Conservation (phyloP, 148 eudicot species). For the Rhododendron henanense region DNA sequence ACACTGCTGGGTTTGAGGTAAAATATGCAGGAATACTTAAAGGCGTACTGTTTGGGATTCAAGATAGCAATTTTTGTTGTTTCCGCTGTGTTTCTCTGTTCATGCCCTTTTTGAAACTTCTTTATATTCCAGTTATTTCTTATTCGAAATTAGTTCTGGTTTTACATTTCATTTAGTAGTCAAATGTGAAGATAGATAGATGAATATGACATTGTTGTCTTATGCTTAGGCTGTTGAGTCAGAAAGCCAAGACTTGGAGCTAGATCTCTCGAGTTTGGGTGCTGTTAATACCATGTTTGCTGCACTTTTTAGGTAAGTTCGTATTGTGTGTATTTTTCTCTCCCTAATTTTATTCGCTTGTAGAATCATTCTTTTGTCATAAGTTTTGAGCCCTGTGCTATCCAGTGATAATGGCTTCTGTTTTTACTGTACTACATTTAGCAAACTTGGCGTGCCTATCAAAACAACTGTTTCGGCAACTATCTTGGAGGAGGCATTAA, state of each 20-base stretch:
- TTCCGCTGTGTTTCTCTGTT: background rate
- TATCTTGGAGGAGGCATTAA: conserved; percentile 89
- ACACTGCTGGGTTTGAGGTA: conserved; percentile 94
- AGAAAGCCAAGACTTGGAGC: conserved; percentile 87
- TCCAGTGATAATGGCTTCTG: conserved; percentile 8
- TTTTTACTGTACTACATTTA: conserved; percentile 19
- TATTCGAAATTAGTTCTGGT: background rate
- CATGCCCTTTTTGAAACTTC: background rate
- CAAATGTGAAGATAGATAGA: background rate
- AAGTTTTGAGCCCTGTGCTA: background rate
- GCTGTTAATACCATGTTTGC: conserved; percentile 94
- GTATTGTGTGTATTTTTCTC: background rate
- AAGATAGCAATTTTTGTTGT: background rate
- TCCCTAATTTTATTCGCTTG: conserved; percentile 4
- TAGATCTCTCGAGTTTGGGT: conserved; percentile 98
- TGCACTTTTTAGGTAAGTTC: conserved; percentile 74
- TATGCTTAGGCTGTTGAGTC: conserved; percentile 78
- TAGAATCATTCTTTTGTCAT: background rate
- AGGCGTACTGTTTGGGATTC: background rate
- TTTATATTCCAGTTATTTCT: background rate
- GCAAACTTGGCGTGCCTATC: conserved; percentile 97
- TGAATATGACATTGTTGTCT: conserved; percentile 7
- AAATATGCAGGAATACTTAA: conserved; percentile 1
- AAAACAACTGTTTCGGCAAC: conserved; percentile 96
- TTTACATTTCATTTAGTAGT: background rate